These are phyloP conservation scores for Sisymbrium altissimum DNA, from an alignment of 345 rosid genomes.

Conservation along the genomic window DNA sequence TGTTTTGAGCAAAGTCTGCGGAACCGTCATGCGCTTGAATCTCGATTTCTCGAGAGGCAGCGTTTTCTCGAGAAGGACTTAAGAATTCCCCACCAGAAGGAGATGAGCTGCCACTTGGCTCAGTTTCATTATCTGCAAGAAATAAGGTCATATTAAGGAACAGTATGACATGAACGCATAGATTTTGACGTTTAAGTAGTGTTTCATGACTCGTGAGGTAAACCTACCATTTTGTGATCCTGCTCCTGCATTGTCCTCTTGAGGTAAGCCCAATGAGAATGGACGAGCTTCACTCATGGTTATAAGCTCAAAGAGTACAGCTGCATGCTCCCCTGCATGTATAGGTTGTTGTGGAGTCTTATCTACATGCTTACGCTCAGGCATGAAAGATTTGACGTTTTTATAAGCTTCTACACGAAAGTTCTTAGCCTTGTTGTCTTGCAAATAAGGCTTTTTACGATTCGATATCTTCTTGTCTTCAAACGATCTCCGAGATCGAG, in stretches of 20 bases:
- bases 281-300: constrained; percentile 44
- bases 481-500: constrained; percentile 14
- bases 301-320: constrained; percentile 40
- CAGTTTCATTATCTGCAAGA: constrained; percentile 38
- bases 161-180: background rate
- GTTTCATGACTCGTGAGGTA: background rate
- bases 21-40: constrained; percentile 20
- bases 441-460: constrained; percentile 11
- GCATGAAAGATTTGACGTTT: constrained; percentile 13
- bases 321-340: constrained; percentile 18
- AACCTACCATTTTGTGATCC: constrained; percentile 7
- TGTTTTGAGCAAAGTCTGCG: constrained; percentile 15
- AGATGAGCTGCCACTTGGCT: constrained; percentile 25
- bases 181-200: background rate
- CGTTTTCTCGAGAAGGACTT: constrained; percentile 27
- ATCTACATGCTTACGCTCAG: constrained; percentile 39
- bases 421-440: constrained; percentile 20
- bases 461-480: constrained; percentile 16
- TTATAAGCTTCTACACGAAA: constrained; percentile 23
- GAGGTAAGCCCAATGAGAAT: constrained; percentile 12
- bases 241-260: constrained; percentile 23
- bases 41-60: constrained; percentile 10
- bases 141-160: constrained; percentile 17
- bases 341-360: constrained; percentile 20
- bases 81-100: constrained; percentile 33